Percentiles rank a stretch among this genome's conserved stretches.
Conservation (phyloP, 2,329 filamentous ascomycete species). For the Cadophora malorum region DNA sequence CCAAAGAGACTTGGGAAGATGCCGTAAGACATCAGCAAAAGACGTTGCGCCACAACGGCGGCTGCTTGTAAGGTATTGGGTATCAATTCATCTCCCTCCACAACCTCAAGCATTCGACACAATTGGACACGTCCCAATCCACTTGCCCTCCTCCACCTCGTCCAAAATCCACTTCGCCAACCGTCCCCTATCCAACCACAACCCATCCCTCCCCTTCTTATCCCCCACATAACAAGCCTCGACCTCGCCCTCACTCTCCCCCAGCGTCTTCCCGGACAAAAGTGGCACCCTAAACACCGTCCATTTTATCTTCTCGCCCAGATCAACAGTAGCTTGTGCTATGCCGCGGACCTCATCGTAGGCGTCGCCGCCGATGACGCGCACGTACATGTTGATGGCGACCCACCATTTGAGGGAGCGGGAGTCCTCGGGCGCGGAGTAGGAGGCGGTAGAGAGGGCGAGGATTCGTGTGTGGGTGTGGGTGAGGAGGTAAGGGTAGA, state of each 20-base stretch:
- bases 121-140: slow-evolving; percentile 34
- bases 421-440: slow-evolving; percentile 36
- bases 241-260: slow-evolving; percentile 31
- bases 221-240: slow-evolving; percentile 38
- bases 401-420: slow-evolving; percentile 35
- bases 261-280: slow-evolving; percentile 32
- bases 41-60: too few species aligned
- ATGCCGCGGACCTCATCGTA: slow-evolving; percentile 37
- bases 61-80: too few species aligned
- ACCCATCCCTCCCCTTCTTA: slow-evolving; percentile 35
- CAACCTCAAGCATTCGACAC: slow-evolving; percentile 39
- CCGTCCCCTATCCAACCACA: slow-evolving; percentile 36
- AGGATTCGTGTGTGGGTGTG: slow-evolving; percentile 34
- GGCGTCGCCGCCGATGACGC: slow-evolving; percentile 35
- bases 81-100: slow-evolving; percentile 14
- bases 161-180: slow-evolving; percentile 38
- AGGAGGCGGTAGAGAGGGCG: slow-evolving; percentile 39
- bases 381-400: slow-evolving; percentile 36
- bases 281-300: slow-evolving; percentile 39
- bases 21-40: too few species aligned
- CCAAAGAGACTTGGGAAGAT: too few species aligned
- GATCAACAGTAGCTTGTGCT: slow-evolving; percentile 34
- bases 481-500: slow-evolving; percentile 36
- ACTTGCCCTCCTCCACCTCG: slow-evolving; percentile 39
- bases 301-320: slow-evolving; percentile 38